Conservation (phyloP, 148 eudicot genomes). For the Polygonum maritimum region DNA sequence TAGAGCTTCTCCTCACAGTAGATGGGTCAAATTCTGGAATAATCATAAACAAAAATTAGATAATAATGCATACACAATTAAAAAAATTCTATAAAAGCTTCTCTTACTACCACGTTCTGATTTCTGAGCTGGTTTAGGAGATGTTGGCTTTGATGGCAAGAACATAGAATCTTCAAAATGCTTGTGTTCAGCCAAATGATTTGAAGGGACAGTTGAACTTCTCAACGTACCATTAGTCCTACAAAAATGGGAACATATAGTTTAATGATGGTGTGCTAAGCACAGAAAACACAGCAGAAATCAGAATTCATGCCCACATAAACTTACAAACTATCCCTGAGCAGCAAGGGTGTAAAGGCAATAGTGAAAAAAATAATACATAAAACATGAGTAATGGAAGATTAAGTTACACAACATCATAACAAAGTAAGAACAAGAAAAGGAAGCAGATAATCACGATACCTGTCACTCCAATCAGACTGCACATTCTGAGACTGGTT, state of each 20-base stretch:
- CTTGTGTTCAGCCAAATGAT: conserved; percentile 2
- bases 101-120: conserved; percentile 7
- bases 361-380: background rate
- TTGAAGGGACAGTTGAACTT: background rate
- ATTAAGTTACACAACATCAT: background rate
- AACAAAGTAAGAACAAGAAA: background rate
- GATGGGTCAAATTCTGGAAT: background rate
- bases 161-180: background rate
- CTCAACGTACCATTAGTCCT: conserved; percentile 5
- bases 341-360: background rate
- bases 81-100: background rate
- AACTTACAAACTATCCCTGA: no score
- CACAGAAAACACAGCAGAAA: background rate
- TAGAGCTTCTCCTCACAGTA: conserved; percentile 20
- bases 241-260: background rate
- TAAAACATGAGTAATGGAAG: background rate
- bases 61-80: background rate
- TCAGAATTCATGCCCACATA: no score
- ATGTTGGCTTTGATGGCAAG: background rate
- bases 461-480: conserved; percentile 18
- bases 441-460: background rate
- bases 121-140: conserved; percentile 1
- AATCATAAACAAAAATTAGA: background rate
- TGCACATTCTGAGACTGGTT: conserved; percentile 23
- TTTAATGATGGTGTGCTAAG: background rate